These are phyloP conservation scores for Dactylellina leptospora DNA, from an alignment of 2,329 filamentous ascomycete genomes.

Conservation along the genomic window DNA sequence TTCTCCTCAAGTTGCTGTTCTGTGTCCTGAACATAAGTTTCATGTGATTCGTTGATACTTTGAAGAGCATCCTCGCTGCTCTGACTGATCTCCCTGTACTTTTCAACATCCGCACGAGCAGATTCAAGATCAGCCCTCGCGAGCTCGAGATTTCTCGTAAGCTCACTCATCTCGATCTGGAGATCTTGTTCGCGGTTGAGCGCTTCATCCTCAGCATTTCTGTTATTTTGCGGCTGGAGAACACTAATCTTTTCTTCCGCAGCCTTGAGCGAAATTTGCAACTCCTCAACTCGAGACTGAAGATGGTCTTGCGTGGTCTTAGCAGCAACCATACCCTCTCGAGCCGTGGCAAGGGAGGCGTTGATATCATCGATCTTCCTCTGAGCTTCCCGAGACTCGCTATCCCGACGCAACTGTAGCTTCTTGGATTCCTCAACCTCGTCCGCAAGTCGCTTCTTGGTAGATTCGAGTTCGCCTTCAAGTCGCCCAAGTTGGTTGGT, in stretches of 20 bases:
- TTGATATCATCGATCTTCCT: slow-evolving; percentile 93
- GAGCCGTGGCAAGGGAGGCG: slow-evolving; percentile 77
- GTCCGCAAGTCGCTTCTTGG: slow-evolving; percentile 82
- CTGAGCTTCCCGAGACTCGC: slow-evolving; percentile 84
- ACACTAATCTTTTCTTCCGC: slow-evolving; percentile 87
- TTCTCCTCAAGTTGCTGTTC: slow-evolving; percentile 79
- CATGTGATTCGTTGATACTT: slow-evolving; percentile 79
- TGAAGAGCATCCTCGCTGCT: slow-evolving; percentile 85
- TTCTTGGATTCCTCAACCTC: slow-evolving; percentile 88
- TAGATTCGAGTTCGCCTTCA: slow-evolving; percentile 78
- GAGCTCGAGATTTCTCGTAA: slow-evolving; percentile 86
- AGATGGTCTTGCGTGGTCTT: slow-evolving; percentile 91
- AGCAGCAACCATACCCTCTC: slow-evolving; percentile 83
- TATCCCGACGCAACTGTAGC: slow-evolving; percentile 82
- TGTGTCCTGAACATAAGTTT: slow-evolving; percentile 87
- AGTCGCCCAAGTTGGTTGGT: slow-evolving; percentile 80
- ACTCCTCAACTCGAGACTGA: slow-evolving; percentile 85
- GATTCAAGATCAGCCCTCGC: slow-evolving; percentile 81
- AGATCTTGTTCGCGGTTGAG: slow-evolving; percentile 79
- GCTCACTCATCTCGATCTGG: slow-evolving; percentile 80
- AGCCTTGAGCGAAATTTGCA: slow-evolving; percentile 85
- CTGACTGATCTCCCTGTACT: slow-evolving; percentile 88
- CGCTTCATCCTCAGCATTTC: slow-evolving; percentile 68
- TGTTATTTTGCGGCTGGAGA: slow-evolving; percentile 73
- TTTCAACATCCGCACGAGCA: slow-evolving; percentile 80